Base-by-base conservation (phyloP, 1,139 yeast species). In the Protomyces pachydermus region DNA sequence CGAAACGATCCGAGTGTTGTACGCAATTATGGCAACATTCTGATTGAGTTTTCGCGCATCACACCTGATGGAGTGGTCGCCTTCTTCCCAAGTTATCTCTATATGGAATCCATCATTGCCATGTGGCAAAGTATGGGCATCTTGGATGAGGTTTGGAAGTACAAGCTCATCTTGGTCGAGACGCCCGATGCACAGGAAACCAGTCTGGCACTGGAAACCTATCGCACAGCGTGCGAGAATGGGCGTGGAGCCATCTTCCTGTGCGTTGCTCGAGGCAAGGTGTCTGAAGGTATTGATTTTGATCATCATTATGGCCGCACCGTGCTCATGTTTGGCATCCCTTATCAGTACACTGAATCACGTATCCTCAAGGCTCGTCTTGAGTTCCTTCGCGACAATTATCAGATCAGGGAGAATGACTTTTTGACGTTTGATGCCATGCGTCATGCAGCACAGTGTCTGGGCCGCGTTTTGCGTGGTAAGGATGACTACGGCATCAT, bases 151-250 rank as follows among this genome's bases (percentile, higher is more conserved):
- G 98, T 95, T 12, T 95, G 98, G 98, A 91, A 93, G 74, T 91
- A 93, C 74, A 93, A 93, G 74, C 80, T 93, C 69, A 91, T 93
- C 69, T 78, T 93, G 54, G 98, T 95, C n/a, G 99, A 93, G 75
- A 93, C 99, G 0, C 99, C 99, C 0, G 99, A 93, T 82, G 96
- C 97, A 0, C 99, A 95, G 74, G 99, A 95, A 74, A 93, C 99
- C 0, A 87, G 97, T 1, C 77, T 93, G 68, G 99, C 98, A 0
- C 78, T 93, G 69, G 98, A 95, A 70, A 93, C 98, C 0, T 93
- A 91, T 73, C 81, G 98, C 71, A 88, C 91, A 50, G 99, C 99
- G 0, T 93, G 99, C 73, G 87, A 95, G 1, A 95, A 91, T 75
- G 99, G 99, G 4, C 81, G 98, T 69, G 99, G 99, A 1, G 99